Evolutionary conservation across 208 protist genomes (phyloP), one percentile per base, ranked within the genome.

Genomic region (Leishmania aethiopica): DNA sequence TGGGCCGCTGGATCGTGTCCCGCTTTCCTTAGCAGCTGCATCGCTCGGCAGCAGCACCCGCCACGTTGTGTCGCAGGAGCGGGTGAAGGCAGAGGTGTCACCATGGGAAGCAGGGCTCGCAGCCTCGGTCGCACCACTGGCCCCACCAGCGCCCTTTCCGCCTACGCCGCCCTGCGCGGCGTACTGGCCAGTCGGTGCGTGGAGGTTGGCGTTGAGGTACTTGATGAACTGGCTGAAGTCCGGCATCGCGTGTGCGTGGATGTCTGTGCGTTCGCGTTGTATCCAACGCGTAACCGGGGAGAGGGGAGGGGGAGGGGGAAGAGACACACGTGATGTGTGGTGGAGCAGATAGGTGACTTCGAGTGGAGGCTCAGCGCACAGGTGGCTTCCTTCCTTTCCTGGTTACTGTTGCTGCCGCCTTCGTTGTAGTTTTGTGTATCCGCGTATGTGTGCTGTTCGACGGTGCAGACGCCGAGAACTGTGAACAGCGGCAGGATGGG

Each of bases 191-290:
- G 90, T 86, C 64, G 91, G 84, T 73, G 90, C 78, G 64, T 90
- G 83, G 35, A 94, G 83, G 71, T 86, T 88, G 32, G 87, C 84
- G 82, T 95, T 97, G 78, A 96, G 91, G 80, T 91, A 92, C 83
- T 96, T 97, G 45, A 96, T 88, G 37, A 97, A 95, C 69, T 92
- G 85, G 42, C 82, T 90, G 69, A 89, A 97, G 80, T 97, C 92
- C 5, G 90, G 90, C 92, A 96, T 96, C 2, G 57, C 22, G 42
- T 70, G 5, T 62, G 73, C 47, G 51, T 17, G n/a, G 19, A 13
- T 42, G 51, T 13, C 32, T 40, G 51, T 62, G 47, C 11, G 51
- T 25, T 3, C 17, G n/a, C 45, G 19, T 22, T 19, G 28, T 37
- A 22, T 53, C 15, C 70, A 3, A n/a, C 40, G 70, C 55, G 28